These are phyloP conservation scores for Plasmopara muralis DNA, from an alignment of 352 stramenopile species.

Conservation along the genomic window DNA sequence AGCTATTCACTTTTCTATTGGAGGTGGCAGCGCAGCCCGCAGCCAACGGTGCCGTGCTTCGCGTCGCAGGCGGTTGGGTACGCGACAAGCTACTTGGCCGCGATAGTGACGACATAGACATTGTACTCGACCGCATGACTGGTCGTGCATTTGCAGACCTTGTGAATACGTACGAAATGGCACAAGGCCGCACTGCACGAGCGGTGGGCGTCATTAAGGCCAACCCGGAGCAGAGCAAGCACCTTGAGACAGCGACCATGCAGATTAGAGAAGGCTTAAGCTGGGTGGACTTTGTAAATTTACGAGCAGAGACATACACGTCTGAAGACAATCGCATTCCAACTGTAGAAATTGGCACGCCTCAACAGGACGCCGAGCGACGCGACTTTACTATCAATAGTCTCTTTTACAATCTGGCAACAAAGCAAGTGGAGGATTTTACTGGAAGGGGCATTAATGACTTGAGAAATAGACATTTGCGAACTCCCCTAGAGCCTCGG, in stretches of 20 bases:
- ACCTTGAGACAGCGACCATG: conserved; percentile 98
- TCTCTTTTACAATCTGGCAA: conserved; percentile 99
- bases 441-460: conserved; percentile 89
- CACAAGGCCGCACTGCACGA: conserved; percentile 42
- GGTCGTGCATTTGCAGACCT: conserved; percentile 90
- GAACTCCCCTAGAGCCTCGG: conserved; percentile 90
- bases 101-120: conserved; percentile 94
- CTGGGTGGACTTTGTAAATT: conserved; percentile 97
- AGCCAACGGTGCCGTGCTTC: conserved; percentile 67
- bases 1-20: conserved; percentile 61
- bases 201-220: conserved; percentile 69
- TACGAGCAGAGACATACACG: conserved; percentile 94
- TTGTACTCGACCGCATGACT: conserved; percentile 95
- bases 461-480: conserved; percentile 83
- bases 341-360: conserved; percentile 67
- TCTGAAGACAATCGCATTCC: conserved; percentile 65
- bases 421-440: conserved; percentile 92
- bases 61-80: conserved; percentile 99
- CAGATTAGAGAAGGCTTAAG: conserved; percentile 80
- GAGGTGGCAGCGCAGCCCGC: conserved; percentile 49
- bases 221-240: conserved; percentile 94
- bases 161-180: conserved; percentile 54
- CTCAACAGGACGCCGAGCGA: conserved; percentile 80
- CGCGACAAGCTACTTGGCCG: conserved; percentile 93
- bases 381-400: conserved; percentile 99